Percentiles rank a stretch among this genome's conserved stretches.
Conservation (phyloP, 2,329 filamentous ascomycete species). For the Colletotrichum filicis region DNA sequence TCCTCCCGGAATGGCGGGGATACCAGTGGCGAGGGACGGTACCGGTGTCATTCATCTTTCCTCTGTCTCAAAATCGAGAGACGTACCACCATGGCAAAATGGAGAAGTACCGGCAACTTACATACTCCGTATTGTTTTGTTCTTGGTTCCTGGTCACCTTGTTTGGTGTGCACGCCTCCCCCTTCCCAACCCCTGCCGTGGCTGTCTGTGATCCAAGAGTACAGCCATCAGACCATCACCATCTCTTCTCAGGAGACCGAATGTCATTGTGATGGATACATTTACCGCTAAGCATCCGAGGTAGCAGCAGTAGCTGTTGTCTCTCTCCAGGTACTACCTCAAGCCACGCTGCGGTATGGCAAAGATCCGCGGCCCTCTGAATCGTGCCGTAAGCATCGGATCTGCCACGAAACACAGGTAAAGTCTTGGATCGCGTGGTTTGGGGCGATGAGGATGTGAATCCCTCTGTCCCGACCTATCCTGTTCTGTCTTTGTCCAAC, state of each 20-base stretch:
- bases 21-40: neutral
- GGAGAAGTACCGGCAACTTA: neutral
- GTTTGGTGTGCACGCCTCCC: neutral
- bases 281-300: neutral
- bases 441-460: neutral
- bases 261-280: neutral
- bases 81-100: neutral
- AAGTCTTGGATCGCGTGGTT: neutral
- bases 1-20: neutral
- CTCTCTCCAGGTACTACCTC: neutral
- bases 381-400: neutral
- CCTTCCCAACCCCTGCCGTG: neutral
- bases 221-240: neutral
- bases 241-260: neutral
- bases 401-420: neutral
- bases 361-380: conserved; percentile 2
- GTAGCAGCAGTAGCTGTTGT: neutral
- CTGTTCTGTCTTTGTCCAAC: neutral
- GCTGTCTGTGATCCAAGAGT: neutral
- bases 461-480: neutral
- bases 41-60: neutral
- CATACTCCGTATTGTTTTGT: neutral
- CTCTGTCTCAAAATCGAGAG: neutral
- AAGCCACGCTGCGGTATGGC: neutral
- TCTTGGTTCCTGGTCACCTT: neutral